Conservation (phyloP, 352 stramenopile genomes). For the Pythium brassicae region DNA sequence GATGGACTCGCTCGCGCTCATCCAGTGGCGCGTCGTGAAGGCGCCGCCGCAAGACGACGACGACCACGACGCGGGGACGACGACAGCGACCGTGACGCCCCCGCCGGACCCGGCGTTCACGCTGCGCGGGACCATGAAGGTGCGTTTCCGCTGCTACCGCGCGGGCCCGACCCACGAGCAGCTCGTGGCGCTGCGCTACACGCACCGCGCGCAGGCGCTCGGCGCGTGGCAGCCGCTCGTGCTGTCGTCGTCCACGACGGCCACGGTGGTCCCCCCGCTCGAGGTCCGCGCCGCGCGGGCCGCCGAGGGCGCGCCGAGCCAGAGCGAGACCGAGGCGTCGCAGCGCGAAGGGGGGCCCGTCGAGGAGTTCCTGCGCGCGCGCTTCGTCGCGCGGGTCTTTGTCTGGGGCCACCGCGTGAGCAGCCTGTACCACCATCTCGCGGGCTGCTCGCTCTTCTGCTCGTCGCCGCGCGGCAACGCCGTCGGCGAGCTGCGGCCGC, state of each 20-base stretch:
- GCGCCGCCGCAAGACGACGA: not conserved
- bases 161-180: conserved; percentile 10
- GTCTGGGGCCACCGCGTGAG: conserved; percentile 58
- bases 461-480: conserved; percentile 22
- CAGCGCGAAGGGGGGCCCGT: not conserved
- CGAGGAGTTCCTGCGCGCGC: conserved; percentile 18
- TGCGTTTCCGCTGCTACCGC: conserved; percentile 8
- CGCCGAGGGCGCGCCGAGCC: conserved; percentile 1
- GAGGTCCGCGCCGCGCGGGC: not conserved
- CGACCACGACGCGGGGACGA: not conserved
- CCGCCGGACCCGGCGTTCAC: conserved; percentile 8
- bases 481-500: conserved; percentile 4
- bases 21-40: conserved; percentile 32
- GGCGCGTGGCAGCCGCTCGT: conserved; percentile 15
- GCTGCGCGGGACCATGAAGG: conserved; percentile 12
- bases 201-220: conserved; percentile 2
- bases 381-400: conserved; percentile 31
- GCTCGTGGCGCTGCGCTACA: conserved; percentile 12
- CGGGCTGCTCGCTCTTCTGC: conserved; percentile 64
- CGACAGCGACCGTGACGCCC: not conserved
- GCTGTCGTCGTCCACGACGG: conserved; percentile 4
- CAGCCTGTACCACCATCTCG: conserved; percentile 67
- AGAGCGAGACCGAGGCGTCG: conserved; percentile 9
- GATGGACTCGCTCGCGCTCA: conserved; percentile 18
- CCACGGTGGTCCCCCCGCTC: not conserved